Evolutionary conservation across 2,329 filamentous ascomycete genomes (phyloP).

Genomic region (Sordariomycetes sp.): DNA sequence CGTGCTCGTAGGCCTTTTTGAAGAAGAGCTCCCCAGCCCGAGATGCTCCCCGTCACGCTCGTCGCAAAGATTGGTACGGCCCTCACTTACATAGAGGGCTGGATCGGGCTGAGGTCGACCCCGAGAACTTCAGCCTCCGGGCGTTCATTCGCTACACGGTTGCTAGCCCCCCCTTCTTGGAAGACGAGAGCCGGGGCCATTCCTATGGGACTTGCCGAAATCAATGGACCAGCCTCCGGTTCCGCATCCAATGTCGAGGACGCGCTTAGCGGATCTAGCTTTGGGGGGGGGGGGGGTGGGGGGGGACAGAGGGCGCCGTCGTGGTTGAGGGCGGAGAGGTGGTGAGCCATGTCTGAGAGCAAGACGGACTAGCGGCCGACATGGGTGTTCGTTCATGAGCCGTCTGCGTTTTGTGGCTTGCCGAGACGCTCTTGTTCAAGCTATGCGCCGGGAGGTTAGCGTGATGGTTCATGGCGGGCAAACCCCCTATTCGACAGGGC

Average conservation of each 20-base stretch:
- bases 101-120: conserved; percentile 27
- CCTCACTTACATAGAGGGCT: conserved; percentile 19
- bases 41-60: conserved; percentile 15
- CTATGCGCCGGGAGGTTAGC: not conserved
- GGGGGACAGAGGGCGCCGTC: conserved; percentile 11
- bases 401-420: not conserved
- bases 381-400: not conserved
- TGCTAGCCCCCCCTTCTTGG: accelerated
- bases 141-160: not conserved
- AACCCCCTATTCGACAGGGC: not conserved
- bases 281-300: conserved; percentile 11
- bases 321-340: conserved; percentile 12
- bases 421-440: not conserved
- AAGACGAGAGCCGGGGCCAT: not conserved
- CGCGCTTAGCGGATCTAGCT: conserved; percentile 8
- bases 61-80: conserved; percentile 18
- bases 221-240: conserved; percentile 19
- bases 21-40: conserved; percentile 19
- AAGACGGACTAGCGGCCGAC: not conserved
- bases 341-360: conserved; percentile 15
- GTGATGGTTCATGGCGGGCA: no score
- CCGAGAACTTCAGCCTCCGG: conserved; percentile 13
- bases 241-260: conserved; percentile 17
- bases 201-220: conserved; percentile 10
- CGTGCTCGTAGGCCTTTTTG: conserved; percentile 13